Evolutionary conservation across 2,329 filamentous ascomycete species (phyloP), one percentile per base, ranked within the genome.

Genomic region (Aspergillus thermomutatus): DNA sequence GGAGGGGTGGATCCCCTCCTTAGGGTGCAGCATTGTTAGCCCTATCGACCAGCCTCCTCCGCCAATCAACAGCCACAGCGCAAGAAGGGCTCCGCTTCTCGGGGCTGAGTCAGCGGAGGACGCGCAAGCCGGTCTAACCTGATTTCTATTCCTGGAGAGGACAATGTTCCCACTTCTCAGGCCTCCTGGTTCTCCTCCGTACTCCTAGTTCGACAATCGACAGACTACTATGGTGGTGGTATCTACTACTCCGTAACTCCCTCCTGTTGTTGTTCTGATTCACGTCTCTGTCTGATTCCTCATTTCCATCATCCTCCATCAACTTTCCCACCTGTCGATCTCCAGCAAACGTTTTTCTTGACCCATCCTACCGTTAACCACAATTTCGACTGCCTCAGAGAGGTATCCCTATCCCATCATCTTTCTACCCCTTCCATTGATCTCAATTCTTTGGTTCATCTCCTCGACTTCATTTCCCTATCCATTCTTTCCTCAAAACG

Each of bases 71-170:
- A 1, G 19, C 4, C 17, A 26, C n/a, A n/a, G 7, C 8, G 14
- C 11, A 14, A 9, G 5, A 50, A 26, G 23, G 8, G 4, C 3
- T 6, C 57, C 58, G 23, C 23, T 23, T 14, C 19, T 19, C 41
- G 2, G 1, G 0, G 67, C 65, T 72, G 65, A 72, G 55, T 71
- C 64, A 71, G 57, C 61, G 51, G 56, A 66, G 67, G 69, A 69
- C 70, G 66, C 70, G 70, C 69, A 72, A 72, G 57, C 70, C 61
- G 53, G 57, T 54, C 48, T 61, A 54, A 59, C 58, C 57, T 62
- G 59, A 56, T 60, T 66, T 64, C 61, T 66, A 64, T 65, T 65
- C 58, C 57, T 59, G 61, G 59, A 49, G 53, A 53, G 58, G 58
- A 58, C 54, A 60, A 54, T 41, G 54, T 58, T 51, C 55, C 52